Evolutionary conservation across 495 filamentous ascomycete species (phyloP), one percentile per base, ranked within the genome.

Genomic region (Penicillium herquei): DNA sequence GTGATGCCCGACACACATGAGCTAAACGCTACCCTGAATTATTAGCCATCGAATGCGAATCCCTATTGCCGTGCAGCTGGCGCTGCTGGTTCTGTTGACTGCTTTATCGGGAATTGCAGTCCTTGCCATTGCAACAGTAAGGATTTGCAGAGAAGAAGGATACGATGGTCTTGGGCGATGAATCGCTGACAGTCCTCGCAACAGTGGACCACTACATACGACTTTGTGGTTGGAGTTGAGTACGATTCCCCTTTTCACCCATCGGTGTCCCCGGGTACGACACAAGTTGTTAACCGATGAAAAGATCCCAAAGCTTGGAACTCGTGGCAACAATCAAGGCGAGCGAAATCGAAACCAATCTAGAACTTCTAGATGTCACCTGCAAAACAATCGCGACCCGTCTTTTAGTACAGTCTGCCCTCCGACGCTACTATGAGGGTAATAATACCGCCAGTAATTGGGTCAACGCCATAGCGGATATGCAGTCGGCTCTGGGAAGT

Each of bases 261-360:
- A 14, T 17, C 31, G 32, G 35, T 26, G 21, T 26, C 46, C 21
- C 7, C 6, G 33, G 13, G 17, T 6, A 14, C 2, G 10, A 8
- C 17, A 6, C 39, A 42, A 41, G 7, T 17, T 51, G 16, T 54
- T 66, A 21, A 57, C 49, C 26, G 21, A 7, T 32, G 18, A 5
- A 31, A 21, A 82, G 79, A 55, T 71, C 75, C 0, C 74, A 76
- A 42, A 79, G 82, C 35, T 81, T 96, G 32, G 72, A 86, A 30
- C 80, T 96, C 47, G 89, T 89, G 2, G 92, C 92, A 13, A 89
- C 86, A 11, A 82, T 96, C 65, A 96, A 96, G 69, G 86, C 91
- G 26, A 83, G 87, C 17, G 86, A 92, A 64, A 79, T 97, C 35
- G 72, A 85, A n/a, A 85, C 86, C 46, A 87, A 87, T 64, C 79